Conservation (phyloP, 164 flowering plant genomes). For the Santalum album region DNA sequence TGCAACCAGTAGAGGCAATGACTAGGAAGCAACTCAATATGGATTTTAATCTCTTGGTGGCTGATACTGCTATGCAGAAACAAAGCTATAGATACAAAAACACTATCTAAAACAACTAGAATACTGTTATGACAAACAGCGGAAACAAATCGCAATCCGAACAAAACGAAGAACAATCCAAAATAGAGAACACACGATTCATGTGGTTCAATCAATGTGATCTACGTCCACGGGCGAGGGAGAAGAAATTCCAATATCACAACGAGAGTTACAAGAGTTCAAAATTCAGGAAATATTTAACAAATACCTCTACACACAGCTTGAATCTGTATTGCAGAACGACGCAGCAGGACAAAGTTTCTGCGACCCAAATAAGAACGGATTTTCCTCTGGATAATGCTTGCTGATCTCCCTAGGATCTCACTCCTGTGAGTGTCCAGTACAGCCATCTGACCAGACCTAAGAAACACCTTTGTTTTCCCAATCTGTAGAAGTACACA, state of each 20-base stretch:
- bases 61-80: no score
- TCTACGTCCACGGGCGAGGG: no score
- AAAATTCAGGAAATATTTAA: no score
- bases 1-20: conserved; percentile 21
- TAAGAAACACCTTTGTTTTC: conserved; percentile 3
- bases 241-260: no score
- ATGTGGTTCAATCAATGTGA: no score
- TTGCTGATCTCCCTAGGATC: neutral
- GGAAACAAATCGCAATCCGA: no score
- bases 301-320: neutral
- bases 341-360: neutral
- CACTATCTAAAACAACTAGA: no score
- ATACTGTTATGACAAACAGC: no score
- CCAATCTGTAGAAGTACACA: conserved; percentile 4
- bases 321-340: neutral
- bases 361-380: conserved; percentile 2
- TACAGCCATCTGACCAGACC: conserved; percentile 3
- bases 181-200: no score
- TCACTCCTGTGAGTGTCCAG: neutral
- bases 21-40: neutral
- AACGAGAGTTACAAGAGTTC: no score
- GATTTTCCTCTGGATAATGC: neutral
- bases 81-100: neutral
- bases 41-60: neutral
- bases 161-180: no score